Base-by-base conservation (phyloP, 768 basidiomycete genomes). In the Tylopilus sp. region DNA sequence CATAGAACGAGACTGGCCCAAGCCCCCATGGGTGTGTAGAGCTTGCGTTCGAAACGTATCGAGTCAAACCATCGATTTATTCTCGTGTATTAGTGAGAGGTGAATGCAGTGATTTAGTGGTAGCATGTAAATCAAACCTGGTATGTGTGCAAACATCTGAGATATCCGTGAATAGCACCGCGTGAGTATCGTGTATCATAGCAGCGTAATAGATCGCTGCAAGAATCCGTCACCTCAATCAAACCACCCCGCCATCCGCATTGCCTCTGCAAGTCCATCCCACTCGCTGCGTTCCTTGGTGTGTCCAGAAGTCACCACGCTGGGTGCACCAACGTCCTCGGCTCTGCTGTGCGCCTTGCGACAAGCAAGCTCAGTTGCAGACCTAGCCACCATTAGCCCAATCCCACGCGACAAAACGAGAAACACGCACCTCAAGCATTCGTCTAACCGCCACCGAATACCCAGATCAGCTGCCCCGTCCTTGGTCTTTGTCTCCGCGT, bases 351-450 rank as follows among this genome's bases (percentile, higher is more conserved):
- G 53, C 3, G 84, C 86, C 65, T 87, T 89, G 30, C 90, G 77
- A 33, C 89, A 89, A 14, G 89, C 81, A 10, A 92, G 72, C 66
- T 93, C 90, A 0, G 88, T 90, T 8, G 90, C 89, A 68, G 92
- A 93, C 61, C 90, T 91, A 37, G 22, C 42, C 24, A 1, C 30
- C 33, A 47, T 52, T 16, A 40, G 33, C 31, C n/a, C n/a, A n/a
- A n/a, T n/a, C n/a, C n/a, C n/a, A 1, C n/a, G n/a, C n/a, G n/a
- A n/a, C n/a, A n/a, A n/a, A n/a, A n/a, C n/a, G n/a, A n/a, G n/a
- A 43, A 37, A n/a, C 9, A 42, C 40, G 28, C 48, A 89, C 87
- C 86, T 76, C 61, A 93, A 66, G 67, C 90, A 92, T 61, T 92
- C 90, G 59, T 92, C 90, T 45, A 92, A 66, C 56, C 82, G 78